A percentile compares a stretch with the other conserved stretches of the same genome.
Evolutionary conservation across 2,329 filamentous ascomycete species (phyloP).

Genomic region (Aureobasidium musti): DNA sequence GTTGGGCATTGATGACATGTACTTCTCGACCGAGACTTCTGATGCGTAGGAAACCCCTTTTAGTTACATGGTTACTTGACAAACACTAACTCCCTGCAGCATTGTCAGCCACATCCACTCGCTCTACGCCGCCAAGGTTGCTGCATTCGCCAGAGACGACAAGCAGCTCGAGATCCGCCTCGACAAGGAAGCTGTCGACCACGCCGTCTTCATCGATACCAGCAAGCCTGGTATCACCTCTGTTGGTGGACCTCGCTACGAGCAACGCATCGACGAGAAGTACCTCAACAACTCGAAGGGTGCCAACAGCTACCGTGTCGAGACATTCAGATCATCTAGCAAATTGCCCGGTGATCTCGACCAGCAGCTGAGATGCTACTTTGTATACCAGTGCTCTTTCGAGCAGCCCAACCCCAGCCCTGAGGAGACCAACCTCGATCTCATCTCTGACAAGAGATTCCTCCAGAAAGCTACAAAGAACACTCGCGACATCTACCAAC

Average conservation of each 20-base stretch:
- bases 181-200: conserved; percentile 91
- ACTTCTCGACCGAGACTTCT: conserved; percentile 87
- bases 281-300: conserved; percentile 79
- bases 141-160: conserved; percentile 88
- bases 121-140: conserved; percentile 94
- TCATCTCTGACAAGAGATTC: conserved; percentile 92
- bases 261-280: conserved; percentile 90
- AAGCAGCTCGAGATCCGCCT: conserved; percentile 92
- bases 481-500: conserved; percentile 93
- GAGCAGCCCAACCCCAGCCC: conserved; percentile 70
- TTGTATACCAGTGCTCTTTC: conserved; percentile 96
- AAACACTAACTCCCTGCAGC: conserved; percentile 36
- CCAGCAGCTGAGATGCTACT: conserved; percentile 92
- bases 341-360: conserved; percentile 73
- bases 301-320: conserved; percentile 80
- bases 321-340: conserved; percentile 93
- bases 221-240: conserved; percentile 82
- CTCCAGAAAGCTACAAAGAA: conserved; percentile 93
- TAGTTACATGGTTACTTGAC: neutral
- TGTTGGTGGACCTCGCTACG: conserved; percentile 81
- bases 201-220: conserved; percentile 98
- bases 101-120: conserved; percentile 95
- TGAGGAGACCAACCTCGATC: conserved; percentile 82
- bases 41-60: conserved; percentile 56
- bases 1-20: conserved; percentile 97